A percentile compares a stretch with the other conserved stretches of the same genome.
These are phyloP conservation scores for Sarocladium oryzae DNA, from an alignment of 2,329 filamentous ascomycete species.

Conservation along the genomic window DNA sequence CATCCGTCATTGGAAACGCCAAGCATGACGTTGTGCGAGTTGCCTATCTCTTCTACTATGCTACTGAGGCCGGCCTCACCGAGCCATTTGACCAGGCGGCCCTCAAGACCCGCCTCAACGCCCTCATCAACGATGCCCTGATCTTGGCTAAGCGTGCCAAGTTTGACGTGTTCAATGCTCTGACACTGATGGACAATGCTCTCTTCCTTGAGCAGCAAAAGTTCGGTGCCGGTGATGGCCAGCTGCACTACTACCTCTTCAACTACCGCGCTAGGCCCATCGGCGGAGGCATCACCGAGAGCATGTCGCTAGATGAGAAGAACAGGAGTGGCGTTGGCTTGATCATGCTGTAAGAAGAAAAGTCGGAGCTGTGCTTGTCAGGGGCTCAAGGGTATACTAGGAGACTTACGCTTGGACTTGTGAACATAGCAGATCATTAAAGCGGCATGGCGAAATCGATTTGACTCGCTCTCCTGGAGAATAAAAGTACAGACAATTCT, in stretches of 20 bases:
- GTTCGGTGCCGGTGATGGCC: constrained; percentile 89
- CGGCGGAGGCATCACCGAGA: constrained; percentile 73
- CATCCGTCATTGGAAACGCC: constrained; percentile 76
- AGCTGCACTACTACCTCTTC: constrained; percentile 95
- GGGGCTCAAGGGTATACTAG: no score
- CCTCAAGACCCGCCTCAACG: constrained; percentile 74
- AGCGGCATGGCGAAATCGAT: no score
- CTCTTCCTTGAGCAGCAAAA: constrained; percentile 91
- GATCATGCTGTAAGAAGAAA: constrained; percentile 56
- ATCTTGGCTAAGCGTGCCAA: constrained; percentile 76
- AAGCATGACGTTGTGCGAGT: constrained; percentile 77
- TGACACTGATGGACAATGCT: constrained; percentile 89
- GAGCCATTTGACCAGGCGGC: constrained; percentile 46
- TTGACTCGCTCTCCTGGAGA: no score
- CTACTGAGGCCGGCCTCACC: constrained; percentile 68
- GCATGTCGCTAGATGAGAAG: constrained; percentile 70
- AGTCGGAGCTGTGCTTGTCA: background rate
- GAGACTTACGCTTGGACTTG: background rate
- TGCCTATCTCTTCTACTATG: constrained; percentile 97
- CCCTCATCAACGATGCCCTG: constrained; percentile 75
- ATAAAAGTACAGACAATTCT: no score
- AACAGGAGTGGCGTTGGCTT: constrained; percentile 82
- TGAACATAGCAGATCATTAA: background rate
- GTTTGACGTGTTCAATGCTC: constrained; percentile 95
- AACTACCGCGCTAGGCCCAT: constrained; percentile 91